Conservation (phyloP, 345 rosid genomes). For the Acer negundo region DNA sequence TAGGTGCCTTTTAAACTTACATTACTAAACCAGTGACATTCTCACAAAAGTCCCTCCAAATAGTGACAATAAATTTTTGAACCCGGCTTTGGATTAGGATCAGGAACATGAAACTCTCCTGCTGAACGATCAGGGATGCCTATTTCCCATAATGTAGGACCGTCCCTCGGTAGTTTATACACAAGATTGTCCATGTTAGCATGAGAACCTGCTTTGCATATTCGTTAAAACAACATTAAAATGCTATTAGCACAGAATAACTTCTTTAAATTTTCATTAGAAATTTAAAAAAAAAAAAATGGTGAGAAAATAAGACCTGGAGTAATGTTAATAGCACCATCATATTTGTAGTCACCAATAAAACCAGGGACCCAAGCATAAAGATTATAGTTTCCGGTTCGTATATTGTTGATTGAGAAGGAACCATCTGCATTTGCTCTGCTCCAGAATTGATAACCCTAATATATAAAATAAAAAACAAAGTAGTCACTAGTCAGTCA, state of each 20-base stretch:
- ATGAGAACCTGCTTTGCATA: conserved; percentile 41
- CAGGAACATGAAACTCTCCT: conserved; percentile 71
- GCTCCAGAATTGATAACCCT: conserved; percentile 87
- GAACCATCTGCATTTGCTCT: conserved; percentile 58
- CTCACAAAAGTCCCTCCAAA: too few relatives aligned
- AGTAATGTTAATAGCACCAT: conserved; percentile 38
- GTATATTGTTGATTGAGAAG: conserved; percentile 46
- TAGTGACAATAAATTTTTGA: too few relatives aligned
- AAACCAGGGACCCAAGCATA: conserved; percentile 73
- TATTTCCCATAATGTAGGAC: conserved; percentile 88
- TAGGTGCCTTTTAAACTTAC: too few relatives aligned
- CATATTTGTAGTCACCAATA: conserved; percentile 66
- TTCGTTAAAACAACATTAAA: not conserved
- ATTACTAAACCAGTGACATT: too few relatives aligned
- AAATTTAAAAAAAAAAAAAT: not conserved
- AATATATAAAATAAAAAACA: not conserved
- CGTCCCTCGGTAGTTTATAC: conserved; percentile 63
- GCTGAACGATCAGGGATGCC: conserved; percentile 86
- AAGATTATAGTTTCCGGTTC: conserved; percentile 60
- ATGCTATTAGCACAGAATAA: not conserved
- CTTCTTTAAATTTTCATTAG: not conserved
- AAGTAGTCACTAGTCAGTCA: not conserved
- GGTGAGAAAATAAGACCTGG: conserved; percentile 39
- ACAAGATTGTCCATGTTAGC: conserved; percentile 50
- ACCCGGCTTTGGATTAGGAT: conserved; percentile 66